Evolutionary conservation across 257 asterid species (phyloP).

Genomic region (Henckelia pumila): DNA sequence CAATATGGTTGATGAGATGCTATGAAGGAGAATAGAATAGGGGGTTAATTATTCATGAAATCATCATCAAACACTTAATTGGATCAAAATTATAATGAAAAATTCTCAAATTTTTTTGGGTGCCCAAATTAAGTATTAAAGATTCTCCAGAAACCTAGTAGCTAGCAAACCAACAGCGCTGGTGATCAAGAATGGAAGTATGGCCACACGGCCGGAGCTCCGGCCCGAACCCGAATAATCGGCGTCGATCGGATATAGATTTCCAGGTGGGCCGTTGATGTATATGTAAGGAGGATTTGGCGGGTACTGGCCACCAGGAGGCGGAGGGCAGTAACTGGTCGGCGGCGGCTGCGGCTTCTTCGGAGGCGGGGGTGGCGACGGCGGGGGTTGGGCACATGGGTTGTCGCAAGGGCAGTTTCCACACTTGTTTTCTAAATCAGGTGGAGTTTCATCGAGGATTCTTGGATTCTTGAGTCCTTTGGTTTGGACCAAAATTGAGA

Average conservation of each 20-base stretch:
- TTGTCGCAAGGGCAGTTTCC: conserved; percentile 77
- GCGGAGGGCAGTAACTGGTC: conserved; percentile 65
- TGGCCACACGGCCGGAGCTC: conserved; percentile 19
- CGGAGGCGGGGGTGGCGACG: conserved; percentile 34
- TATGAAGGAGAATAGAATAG: conserved; percentile 15
- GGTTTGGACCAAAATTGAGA: conserved; percentile 23
- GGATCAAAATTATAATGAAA: conserved; percentile 9
- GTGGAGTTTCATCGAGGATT: conserved; percentile 35
- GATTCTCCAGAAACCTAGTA: conserved; percentile 28
- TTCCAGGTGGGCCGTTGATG: conserved; percentile 78
- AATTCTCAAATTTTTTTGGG: no score
- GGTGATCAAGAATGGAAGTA: conserved; percentile 34
- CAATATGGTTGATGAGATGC: no score
- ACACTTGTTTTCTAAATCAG: conserved; percentile 60
- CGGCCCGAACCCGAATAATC: conserved; percentile 37
- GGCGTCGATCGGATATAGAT: conserved; percentile 55
- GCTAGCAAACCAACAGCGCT: conserved; percentile 29
- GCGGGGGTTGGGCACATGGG: conserved; percentile 52
- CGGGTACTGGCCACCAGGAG: conserved; percentile 40
- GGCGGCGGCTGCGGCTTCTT: conserved; percentile 43
- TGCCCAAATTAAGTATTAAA: no score
- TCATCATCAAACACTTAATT: conserved; percentile 25
- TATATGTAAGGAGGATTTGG: conserved; percentile 60
- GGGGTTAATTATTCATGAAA: conserved; percentile 23
- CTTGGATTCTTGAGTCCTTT: conserved; percentile 24